phyloP scores from a whole-genome alignment of 768 basidiomycete species.

The Cantharellus anzutake region DNA sequence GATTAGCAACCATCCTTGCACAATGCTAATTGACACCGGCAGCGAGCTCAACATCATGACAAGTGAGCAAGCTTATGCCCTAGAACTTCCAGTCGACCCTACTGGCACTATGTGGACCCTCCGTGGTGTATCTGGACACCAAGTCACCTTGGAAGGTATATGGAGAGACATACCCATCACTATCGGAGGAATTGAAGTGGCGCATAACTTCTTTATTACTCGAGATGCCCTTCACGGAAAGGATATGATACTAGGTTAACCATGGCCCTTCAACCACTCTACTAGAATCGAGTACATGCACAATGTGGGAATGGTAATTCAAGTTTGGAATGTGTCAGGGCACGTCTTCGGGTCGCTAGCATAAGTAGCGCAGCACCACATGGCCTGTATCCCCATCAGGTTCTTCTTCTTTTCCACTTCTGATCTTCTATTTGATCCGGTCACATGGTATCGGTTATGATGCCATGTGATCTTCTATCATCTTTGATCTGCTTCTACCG shows the following conservation, averaged over 20 bases:
- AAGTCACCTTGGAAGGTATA: not conserved
- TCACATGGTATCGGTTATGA: too few relatives aligned
- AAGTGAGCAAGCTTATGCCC: not conserved
- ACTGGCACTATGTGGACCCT: not conserved
- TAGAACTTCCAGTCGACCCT: not conserved
- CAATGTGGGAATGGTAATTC: not conserved
- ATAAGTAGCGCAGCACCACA: too few relatives aligned
- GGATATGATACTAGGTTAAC: not conserved
- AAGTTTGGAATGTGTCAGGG: not conserved
- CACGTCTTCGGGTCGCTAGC: too few relatives aligned
- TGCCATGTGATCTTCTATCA: too few relatives aligned
- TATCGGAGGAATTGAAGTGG: not conserved
- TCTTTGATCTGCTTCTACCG: too few relatives aligned
- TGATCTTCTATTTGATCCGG: too few relatives aligned
- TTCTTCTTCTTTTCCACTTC: too few relatives aligned
- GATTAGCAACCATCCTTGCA: not conserved
- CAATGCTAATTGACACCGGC: not conserved
- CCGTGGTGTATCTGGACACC: not conserved
- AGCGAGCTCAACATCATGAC: not conserved
- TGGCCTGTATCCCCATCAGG: too few relatives aligned
- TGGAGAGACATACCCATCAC: not conserved
- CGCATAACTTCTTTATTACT: not conserved
- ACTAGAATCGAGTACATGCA: not conserved
- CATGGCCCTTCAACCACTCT: not conserved
- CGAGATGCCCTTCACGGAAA: not conserved